These are phyloP conservation scores for Trichosporon ovoides DNA, from an alignment of 1,284 basidiomycete genomes.

Conservation along the genomic window DNA sequence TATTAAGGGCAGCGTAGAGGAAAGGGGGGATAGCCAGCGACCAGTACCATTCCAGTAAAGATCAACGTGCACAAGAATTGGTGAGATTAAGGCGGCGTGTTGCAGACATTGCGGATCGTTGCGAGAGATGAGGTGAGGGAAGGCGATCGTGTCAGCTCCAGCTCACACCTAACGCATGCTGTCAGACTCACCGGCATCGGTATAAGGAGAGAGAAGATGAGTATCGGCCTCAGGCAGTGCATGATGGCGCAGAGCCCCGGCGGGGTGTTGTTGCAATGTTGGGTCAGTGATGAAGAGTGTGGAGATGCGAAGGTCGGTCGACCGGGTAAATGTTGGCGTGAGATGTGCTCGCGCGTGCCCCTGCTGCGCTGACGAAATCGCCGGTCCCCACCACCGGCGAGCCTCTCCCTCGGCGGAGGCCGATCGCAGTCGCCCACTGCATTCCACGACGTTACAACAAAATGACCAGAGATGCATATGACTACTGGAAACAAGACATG, in stretches of 20 bases:
- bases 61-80: not conserved
- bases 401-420: not conserved
- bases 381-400: not conserved
- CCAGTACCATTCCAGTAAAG: not conserved
- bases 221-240: slow-evolving; percentile 57
- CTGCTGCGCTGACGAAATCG: not conserved
- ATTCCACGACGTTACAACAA: not conserved
- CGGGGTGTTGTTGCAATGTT: not conserved
- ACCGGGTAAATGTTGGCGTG: not conserved
- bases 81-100: too few species aligned
- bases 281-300: not conserved
- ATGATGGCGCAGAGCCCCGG: slow-evolving; percentile 10
- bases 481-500: not conserved
- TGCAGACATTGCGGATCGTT: too few species aligned
- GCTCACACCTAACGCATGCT: not conserved
- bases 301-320: not conserved
- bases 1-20: not conserved
- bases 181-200: slow-evolving; percentile 28
- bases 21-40: not conserved
- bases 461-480: not conserved
- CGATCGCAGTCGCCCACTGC: not conserved
- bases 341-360: not conserved
- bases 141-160: slow-evolving; percentile 4
- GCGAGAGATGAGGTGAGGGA: not conserved
- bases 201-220: slow-evolving; percentile 63